phyloP scores from a whole-genome alignment of 805 yeast species.

The Metschnikowia reukaufii region DNA sequence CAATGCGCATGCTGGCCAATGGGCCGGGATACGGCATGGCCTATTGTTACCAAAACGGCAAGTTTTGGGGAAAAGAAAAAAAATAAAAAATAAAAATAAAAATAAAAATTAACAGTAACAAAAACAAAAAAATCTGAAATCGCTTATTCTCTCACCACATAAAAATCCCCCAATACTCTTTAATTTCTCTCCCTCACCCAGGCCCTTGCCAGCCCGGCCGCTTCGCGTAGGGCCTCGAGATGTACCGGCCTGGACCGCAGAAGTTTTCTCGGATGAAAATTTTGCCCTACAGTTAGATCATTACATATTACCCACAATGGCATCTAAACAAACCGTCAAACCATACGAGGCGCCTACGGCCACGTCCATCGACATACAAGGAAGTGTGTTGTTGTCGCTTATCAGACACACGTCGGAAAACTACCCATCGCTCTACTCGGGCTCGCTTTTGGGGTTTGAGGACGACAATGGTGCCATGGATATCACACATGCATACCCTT shows the following conservation, averaged over 20 bases:
- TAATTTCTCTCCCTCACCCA: too few species aligned
- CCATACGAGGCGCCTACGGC: slow-evolving; percentile 38
- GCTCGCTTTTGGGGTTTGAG: slow-evolving; percentile 76
- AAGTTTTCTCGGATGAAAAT: slow-evolving; percentile 17
- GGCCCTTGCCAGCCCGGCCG: too few species aligned
- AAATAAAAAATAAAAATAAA: too few species aligned
- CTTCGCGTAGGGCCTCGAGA: slow-evolving; percentile 1
- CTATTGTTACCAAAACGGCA: not conserved
- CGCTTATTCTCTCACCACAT: too few species aligned
- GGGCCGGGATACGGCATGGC: not conserved
- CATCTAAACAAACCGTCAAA: slow-evolving; percentile 20
- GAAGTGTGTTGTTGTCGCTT: slow-evolving; percentile 56
- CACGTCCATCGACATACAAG: slow-evolving; percentile 45
- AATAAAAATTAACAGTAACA: too few species aligned
- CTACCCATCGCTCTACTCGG: slow-evolving; percentile 61
- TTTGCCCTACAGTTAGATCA: slow-evolving; percentile 8
- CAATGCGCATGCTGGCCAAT: not conserved
- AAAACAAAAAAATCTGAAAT: too few species aligned
- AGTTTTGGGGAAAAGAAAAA: not conserved
- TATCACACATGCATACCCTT: slow-evolving; percentile 64
- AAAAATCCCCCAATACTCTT: not conserved
- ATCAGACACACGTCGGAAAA: slow-evolving; percentile 66
- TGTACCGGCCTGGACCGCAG: slow-evolving; percentile 17
- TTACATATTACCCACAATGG: slow-evolving; percentile 12
- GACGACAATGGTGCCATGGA: slow-evolving; percentile 50